Evolutionary conservation across 805 yeast species (phyloP).

Genomic region (Suhomyces xylopsoci): DNA sequence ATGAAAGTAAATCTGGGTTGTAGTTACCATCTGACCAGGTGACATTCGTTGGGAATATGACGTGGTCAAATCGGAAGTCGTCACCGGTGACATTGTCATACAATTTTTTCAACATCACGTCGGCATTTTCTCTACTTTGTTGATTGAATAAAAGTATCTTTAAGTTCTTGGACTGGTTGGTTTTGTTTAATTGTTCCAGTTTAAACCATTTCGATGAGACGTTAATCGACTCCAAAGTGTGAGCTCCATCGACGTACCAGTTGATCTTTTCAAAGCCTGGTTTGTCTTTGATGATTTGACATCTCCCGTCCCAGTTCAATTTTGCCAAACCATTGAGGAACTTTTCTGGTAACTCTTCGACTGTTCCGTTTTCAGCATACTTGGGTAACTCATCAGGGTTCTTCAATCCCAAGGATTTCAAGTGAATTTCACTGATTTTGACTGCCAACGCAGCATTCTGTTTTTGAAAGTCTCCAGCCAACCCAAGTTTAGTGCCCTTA

Average conservation of each 20-base stretch:
- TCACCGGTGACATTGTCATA: constrained; percentile 34
- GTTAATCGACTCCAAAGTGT: constrained; percentile 80
- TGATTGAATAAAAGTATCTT: constrained; percentile 81
- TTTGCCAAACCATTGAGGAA: constrained; percentile 57
- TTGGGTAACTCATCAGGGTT: constrained; percentile 19
- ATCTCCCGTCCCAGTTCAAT: constrained; percentile 94
- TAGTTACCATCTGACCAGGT: constrained; percentile 86
- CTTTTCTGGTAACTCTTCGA: constrained; percentile 41
- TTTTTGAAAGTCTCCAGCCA: constrained; percentile 81
- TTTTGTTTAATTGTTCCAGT: constrained; percentile 9
- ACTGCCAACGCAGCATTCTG: constrained; percentile 88
- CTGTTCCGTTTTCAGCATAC: constrained; percentile 16
- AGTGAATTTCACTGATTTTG: constrained; percentile 60
- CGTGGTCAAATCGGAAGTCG: constrained; percentile 60
- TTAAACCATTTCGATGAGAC: constrained; percentile 84
- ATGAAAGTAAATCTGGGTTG: constrained; percentile 77
- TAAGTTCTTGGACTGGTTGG: constrained; percentile 26
- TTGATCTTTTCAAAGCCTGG: constrained; percentile 42
- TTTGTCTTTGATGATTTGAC: constrained; percentile 62
- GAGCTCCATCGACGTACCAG: constrained; percentile 97
- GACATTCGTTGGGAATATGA: constrained; percentile 83
- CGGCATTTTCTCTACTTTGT: constrained; percentile 82
- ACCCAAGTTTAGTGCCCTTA: constrained; percentile 54
- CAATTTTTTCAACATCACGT: constrained; percentile 55
- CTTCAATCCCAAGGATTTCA: constrained; percentile 46